phyloP scores from a whole-genome alignment of 306 rosid species.

The Luffa acutangula region DNA sequence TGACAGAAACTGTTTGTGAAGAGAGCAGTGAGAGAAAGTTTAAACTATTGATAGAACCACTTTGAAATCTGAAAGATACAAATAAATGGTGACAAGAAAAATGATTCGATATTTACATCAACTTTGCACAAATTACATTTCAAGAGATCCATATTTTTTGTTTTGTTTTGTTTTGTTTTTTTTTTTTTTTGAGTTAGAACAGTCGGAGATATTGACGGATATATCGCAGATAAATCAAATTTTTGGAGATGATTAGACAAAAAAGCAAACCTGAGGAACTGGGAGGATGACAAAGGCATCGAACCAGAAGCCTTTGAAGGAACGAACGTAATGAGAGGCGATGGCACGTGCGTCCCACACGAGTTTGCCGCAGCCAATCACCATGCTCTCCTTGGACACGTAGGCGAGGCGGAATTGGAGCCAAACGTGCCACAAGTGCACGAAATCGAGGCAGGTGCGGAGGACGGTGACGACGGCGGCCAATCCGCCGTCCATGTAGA shows the following conservation, averaged over 20 bases:
- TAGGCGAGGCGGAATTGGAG: constrained; percentile 81
- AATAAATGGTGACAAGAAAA: too few species aligned
- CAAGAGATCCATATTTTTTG: too few species aligned
- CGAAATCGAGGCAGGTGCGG: constrained; percentile 59
- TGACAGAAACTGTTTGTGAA: background rate
- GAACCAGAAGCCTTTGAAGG: constrained; percentile 82
- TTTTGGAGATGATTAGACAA: background rate
- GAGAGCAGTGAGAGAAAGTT: background rate
- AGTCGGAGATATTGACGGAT: too few species aligned
- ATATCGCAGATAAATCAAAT: too few species aligned
- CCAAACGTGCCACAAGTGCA: constrained; percentile 70
- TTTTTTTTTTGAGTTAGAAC: too few species aligned
- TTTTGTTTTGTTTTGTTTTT: too few species aligned
- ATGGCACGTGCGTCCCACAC: constrained; percentile 90
- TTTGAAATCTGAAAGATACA: background rate
- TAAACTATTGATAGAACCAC: too few species aligned
- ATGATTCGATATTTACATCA: too few species aligned
- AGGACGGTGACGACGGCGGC: constrained; percentile 68
- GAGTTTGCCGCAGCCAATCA: constrained; percentile 92
- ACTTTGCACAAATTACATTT: too few species aligned
- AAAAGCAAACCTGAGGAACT: constrained; percentile 54
- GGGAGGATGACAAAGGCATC: constrained; percentile 88
- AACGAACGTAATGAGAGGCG: constrained; percentile 61
- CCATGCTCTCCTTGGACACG: constrained; percentile 79
- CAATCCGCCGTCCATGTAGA: constrained; percentile 80